phyloP scores from a whole-genome alignment of 805 yeast species.

The Teunomyces barrocoloradensis region DNA sequence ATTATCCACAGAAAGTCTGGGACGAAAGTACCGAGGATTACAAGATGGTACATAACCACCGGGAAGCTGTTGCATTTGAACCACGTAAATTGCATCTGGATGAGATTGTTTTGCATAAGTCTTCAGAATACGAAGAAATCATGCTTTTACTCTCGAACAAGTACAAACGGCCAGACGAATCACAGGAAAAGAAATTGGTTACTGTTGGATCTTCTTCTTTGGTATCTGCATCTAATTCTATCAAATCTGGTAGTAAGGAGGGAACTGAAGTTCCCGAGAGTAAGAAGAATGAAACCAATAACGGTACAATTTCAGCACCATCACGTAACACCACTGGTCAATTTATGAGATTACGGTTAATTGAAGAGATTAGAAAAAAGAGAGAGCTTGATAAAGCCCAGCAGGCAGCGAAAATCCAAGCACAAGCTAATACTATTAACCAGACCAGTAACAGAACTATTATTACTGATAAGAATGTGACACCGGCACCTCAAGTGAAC shows the following conservation, averaged over 20 bases:
- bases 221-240: conserved; percentile 13
- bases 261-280: conserved; percentile 30
- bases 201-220: conserved; percentile 32
- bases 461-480: conserved; percentile 14
- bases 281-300: conserved; percentile 16
- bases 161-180: conserved; percentile 37
- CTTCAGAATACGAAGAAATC: conserved; percentile 81
- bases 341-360: conserved; percentile 82
- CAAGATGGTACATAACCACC: conserved; percentile 27
- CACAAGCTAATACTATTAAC: conserved; percentile 27
- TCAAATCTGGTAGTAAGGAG: conserved; percentile 18
- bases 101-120: conserved; percentile 55
- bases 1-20: conserved; percentile 46
- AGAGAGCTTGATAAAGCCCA: conserved; percentile 45
- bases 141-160: conserved; percentile 56
- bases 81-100: conserved; percentile 42
- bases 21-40: conserved; percentile 33
- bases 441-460: conserved; percentile 38
- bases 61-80: conserved; percentile 29
- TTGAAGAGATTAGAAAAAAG: conserved; percentile 79
- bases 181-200: conserved; percentile 37
- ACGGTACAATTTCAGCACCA: conserved; percentile 15
- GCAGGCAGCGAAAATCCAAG: conserved; percentile 41
- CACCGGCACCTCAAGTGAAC: conserved; percentile 19
- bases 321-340: conserved; percentile 48